Evolutionary conservation across 768 basidiomycete genomes (phyloP).

Genomic region (Cystofilobasidium capitatum): DNA sequence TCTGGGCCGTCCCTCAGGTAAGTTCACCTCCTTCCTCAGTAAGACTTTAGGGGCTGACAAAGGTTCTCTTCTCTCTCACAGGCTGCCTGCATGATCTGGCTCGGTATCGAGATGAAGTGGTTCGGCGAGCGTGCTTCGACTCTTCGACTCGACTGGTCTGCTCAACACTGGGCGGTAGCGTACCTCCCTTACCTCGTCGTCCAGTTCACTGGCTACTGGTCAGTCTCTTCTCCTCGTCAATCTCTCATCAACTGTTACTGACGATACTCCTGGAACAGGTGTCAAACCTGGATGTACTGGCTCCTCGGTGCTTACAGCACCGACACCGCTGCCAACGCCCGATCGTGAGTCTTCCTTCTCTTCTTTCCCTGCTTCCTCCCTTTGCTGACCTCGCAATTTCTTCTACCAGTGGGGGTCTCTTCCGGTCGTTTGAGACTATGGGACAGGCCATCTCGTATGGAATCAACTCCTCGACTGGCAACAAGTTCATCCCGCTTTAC

Average conservation of each 20-base stretch:
- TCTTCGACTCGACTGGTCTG: not conserved
- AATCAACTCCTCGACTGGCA: not conserved
- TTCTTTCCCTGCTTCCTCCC: not conserved
- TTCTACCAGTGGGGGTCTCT: not conserved
- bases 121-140: not conserved
- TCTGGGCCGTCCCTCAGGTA: not conserved
- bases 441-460: slow-evolving; percentile 7
- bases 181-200: not conserved
- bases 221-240: not conserved
- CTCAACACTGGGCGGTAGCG: not conserved
- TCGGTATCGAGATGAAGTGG: not conserved
- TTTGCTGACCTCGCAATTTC: no score
- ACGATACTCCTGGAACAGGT: not conserved
- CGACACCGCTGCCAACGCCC: not conserved
- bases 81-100: not conserved
- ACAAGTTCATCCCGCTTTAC: slow-evolving; percentile 2
- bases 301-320: not conserved
- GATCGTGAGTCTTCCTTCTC: not conserved
- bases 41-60: no score
- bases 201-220: not conserved
- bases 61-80: not conserved
- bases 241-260: not conserved
- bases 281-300: not conserved
- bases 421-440: slow-evolving; percentile 8
- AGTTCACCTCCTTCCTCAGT: not conserved